Conservation (phyloP, 257 asterid species). For the Solanum sejunctum region DNA sequence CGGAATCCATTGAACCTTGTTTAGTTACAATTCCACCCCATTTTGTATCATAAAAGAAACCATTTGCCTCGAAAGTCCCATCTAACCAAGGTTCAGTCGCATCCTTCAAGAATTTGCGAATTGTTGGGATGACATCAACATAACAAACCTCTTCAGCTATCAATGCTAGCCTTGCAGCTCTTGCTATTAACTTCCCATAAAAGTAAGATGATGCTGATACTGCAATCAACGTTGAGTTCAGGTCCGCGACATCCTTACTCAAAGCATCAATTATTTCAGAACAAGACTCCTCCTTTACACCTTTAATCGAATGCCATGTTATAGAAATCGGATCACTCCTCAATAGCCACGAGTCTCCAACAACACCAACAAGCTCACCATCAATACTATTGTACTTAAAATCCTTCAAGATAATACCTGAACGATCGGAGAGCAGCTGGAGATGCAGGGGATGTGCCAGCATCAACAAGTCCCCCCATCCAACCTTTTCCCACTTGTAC, state of each 20-base stretch:
- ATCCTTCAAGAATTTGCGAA: conserved; percentile 48
- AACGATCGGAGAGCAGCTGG: conserved; percentile 26
- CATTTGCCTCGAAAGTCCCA: conserved; percentile 54
- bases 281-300: conserved; percentile 35
- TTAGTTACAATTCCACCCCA: conserved; percentile 77
- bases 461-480: conserved; percentile 72
- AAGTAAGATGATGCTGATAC: conserved; percentile 59
- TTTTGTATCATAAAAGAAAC: conserved; percentile 52
- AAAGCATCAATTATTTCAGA: conserved; percentile 42
- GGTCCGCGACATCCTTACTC: conserved; percentile 31
- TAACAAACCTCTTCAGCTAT: conserved; percentile 63
- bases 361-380: conserved; percentile 88
- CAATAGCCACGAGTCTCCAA: conserved; percentile 81
- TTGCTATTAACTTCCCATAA: conserved; percentile 54
- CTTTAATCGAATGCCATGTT: conserved; percentile 65
- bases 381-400: conserved; percentile 68
- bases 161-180: conserved; percentile 70
- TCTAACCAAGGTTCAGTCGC: conserved; percentile 64
- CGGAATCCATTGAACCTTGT: conserved; percentile 60
- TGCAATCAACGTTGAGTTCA: conserved; percentile 25
- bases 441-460: conserved; percentile 77
- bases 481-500: conserved; percentile 61
- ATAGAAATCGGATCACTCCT: conserved; percentile 53
- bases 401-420: conserved; percentile 33
- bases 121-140: conserved; percentile 38